Evolutionary conservation across 495 filamentous ascomycete species (phyloP).

Genomic region (Aspergillus saccharolyticus): DNA sequence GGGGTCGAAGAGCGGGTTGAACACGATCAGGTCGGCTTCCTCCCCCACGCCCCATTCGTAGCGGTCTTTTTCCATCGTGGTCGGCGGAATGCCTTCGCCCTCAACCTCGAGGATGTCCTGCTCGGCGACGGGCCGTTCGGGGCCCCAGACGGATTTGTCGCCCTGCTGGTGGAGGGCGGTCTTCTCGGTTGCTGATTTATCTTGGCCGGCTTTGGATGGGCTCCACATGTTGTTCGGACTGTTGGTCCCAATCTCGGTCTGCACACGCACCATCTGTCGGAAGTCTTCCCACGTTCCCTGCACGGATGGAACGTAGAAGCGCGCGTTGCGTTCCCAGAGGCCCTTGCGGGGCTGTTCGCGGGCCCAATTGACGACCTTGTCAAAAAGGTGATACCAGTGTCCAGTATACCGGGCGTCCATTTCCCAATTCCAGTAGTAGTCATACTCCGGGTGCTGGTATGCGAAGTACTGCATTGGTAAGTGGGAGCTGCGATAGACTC

Average conservation of each 20-base stretch:
- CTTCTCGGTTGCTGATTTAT: slow-evolving; percentile 34
- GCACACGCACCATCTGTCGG: slow-evolving; percentile 83
- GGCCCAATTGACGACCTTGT: slow-evolving; percentile 68
- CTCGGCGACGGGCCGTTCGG: slow-evolving; percentile 60
- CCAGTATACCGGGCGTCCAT: slow-evolving; percentile 95
- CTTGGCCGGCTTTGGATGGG: slow-evolving; percentile 32
- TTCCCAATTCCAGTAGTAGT: slow-evolving; percentile 98
- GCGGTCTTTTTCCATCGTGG: slow-evolving; percentile 67
- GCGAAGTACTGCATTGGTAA: slow-evolving; percentile 96
- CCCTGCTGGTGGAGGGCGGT: slow-evolving; percentile 46
- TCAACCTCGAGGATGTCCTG: slow-evolving; percentile 65
- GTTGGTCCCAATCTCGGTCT: slow-evolving; percentile 76
- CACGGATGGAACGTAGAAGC: slow-evolving; percentile 85
- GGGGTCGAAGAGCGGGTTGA: slow-evolving; percentile 92
- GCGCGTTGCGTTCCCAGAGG: slow-evolving; percentile 86
- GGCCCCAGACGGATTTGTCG: slow-evolving; percentile 81
- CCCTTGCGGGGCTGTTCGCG: slow-evolving; percentile 80
- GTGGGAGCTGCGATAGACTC: slow-evolving; percentile 83
- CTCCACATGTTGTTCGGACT: slow-evolving; percentile 69
- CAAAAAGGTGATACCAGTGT: slow-evolving; percentile 90
- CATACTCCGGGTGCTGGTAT: slow-evolving; percentile 84
- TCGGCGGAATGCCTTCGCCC: slow-evolving; percentile 65
- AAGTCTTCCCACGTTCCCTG: slow-evolving; percentile 94
- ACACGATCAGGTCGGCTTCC: slow-evolving; percentile 87
- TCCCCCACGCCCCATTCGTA: slow-evolving; percentile 88